A percentile compares a stretch with the other conserved stretches of the same genome.
phyloP scores from a whole-genome alignment of 257 asterid species.

The Gentiana dahurica region DNA sequence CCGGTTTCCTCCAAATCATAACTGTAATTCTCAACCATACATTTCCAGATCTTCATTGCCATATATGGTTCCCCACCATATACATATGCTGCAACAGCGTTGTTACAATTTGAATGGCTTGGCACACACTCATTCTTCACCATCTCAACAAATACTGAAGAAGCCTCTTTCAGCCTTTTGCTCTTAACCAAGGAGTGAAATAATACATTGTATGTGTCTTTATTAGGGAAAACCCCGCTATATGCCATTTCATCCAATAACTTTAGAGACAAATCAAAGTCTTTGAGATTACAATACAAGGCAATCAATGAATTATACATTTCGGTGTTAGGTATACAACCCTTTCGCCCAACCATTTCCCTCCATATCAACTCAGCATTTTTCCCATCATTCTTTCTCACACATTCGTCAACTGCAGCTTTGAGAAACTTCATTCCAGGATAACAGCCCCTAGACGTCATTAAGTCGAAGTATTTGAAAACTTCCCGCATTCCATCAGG shows the following conservation, averaged over 20 bases:
- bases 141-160: slow-evolving; percentile 54
- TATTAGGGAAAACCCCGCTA: slow-evolving; percentile 51
- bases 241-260: slow-evolving; percentile 57
- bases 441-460: slow-evolving; percentile 40
- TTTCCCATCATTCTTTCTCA: slow-evolving; percentile 37
- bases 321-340: slow-evolving; percentile 31
- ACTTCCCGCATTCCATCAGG: slow-evolving; percentile 44
- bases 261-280: slow-evolving; percentile 32
- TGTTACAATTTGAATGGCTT: slow-evolving; percentile 35
- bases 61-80: slow-evolving; percentile 40
- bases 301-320: slow-evolving; percentile 44
- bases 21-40: slow-evolving; percentile 42
- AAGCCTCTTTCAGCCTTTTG: slow-evolving; percentile 40
- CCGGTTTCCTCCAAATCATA: slow-evolving; percentile 67
- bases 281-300: slow-evolving; percentile 38
- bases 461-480: slow-evolving; percentile 19
- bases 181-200: slow-evolving; percentile 43
- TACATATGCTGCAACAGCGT: slow-evolving; percentile 32
- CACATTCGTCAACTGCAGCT: slow-evolving; percentile 47
- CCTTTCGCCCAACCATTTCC: slow-evolving; percentile 33
- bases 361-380: slow-evolving; percentile 45
- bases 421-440: slow-evolving; percentile 57
- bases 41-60: slow-evolving; percentile 53
- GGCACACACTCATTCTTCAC: slow-evolving; percentile 63
- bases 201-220: slow-evolving; percentile 42